Percentiles rank a stretch among this genome's conserved stretches.
phyloP scores from a whole-genome alignment of 768 basidiomycete genomes.

The Suillus plorans region DNA sequence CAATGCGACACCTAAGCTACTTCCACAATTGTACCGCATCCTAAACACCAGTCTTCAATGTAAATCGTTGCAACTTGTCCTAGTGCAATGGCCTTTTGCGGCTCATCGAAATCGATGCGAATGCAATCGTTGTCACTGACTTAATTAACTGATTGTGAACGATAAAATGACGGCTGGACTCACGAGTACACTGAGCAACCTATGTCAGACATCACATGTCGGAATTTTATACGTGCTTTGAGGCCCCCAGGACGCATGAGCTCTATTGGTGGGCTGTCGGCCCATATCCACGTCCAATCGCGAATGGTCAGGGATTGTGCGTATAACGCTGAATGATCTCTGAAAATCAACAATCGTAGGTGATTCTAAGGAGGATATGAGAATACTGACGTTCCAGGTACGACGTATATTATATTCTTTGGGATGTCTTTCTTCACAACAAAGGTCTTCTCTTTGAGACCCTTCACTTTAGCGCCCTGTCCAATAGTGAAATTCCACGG shows the following conservation, averaged over 20 bases:
- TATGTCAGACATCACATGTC: constrained; percentile 65
- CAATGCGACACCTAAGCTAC: constrained; percentile 11
- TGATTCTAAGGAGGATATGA: background rate
- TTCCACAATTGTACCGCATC: constrained; percentile 67
- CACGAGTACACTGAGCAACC: constrained; percentile 55
- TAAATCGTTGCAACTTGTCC: constrained; percentile 84
- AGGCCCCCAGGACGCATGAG: constrained; percentile 46
- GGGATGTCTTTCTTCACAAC: constrained; percentile 68
- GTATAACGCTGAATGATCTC: constrained; percentile 61
- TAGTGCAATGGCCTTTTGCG: constrained; percentile 66
- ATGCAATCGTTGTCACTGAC: constrained; percentile 26
- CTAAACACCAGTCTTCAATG: constrained; percentile 76
- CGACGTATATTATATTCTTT: constrained; percentile 72
- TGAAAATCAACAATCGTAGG: constrained; percentile 22
- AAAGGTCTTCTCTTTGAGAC: constrained; percentile 62
- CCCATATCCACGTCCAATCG: constrained; percentile 80
- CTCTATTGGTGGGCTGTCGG: constrained; percentile 48
- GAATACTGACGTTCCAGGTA: constrained; percentile 60
- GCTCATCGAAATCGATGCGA: constrained; percentile 52
- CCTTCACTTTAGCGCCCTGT: constrained; percentile 67
- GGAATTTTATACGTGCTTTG: constrained; percentile 54
- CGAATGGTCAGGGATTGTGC: constrained; percentile 37
- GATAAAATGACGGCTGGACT: constrained; percentile 14
- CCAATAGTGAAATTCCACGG: constrained; percentile 88
- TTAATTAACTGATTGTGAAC: constrained; percentile 8